Percentiles rank a stretch among this genome's conserved stretches.
Conservation (phyloP, 1,284 basidiomycete species). For the Inonotus obliquus region DNA sequence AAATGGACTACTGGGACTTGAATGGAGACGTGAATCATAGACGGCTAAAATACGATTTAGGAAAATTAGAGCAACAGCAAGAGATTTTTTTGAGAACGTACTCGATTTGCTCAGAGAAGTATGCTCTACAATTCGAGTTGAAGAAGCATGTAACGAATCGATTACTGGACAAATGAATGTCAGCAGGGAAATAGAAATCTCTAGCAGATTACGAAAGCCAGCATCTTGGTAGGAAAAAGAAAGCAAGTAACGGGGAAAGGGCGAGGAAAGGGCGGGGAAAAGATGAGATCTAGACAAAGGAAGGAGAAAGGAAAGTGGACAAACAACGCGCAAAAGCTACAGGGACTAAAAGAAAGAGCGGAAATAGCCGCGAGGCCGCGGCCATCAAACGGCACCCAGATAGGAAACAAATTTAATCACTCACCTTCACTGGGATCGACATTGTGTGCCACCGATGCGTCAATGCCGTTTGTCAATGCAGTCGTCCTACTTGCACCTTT, state of each 20-base stretch:
- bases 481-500: neutral
- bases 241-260: conserved; percentile 15
- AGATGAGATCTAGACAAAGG: neutral
- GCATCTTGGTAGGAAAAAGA: conserved; percentile 3
- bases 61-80: conserved; percentile 13
- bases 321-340: neutral
- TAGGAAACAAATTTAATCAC: neutral
- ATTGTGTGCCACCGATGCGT: neutral
- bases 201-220: neutral
- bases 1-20: neutral
- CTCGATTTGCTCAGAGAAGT: neutral
- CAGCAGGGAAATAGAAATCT: neutral
- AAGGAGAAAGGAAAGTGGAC: neutral
- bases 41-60: neutral
- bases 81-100: conserved; percentile 9
- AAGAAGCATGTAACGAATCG: neutral
- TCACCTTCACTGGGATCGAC: neutral
- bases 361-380: neutral
- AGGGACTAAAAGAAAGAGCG: neutral
- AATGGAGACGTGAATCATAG: conserved; percentile 8
- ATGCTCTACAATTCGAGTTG: neutral
- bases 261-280: no score
- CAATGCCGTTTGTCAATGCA: neutral
- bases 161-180: neutral
- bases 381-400: neutral